These are phyloP conservation scores for Hymenoscyphus albidus DNA, from an alignment of 2,329 filamentous ascomycete genomes.

Conservation along the genomic window DNA sequence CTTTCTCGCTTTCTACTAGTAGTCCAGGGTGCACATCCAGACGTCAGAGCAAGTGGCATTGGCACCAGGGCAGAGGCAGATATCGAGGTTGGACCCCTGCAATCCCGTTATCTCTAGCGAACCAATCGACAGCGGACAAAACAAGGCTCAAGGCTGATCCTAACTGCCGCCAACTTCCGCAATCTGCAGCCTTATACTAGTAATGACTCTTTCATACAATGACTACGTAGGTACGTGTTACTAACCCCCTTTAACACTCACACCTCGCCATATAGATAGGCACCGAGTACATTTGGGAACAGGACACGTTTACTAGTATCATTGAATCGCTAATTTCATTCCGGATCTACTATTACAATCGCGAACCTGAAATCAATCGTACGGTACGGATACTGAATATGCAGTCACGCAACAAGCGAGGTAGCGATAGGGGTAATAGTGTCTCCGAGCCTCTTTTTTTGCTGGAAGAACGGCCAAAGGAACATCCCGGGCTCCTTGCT, in stretches of 20 bases:
- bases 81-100: conserved; percentile 7
- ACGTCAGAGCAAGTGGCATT: conserved; percentile 8
- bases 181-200: conserved; percentile 7
- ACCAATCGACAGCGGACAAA: conserved; percentile 1
- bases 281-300: neutral
- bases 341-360: neutral
- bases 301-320: neutral
- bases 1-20: too few relatives aligned
- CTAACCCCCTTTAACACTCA: neutral
- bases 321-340: neutral
- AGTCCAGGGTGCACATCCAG: neutral
- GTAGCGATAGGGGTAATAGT: neutral
- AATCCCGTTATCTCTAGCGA: conserved; percentile 5
- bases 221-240: neutral
- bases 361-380: neutral
- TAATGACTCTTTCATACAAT: neutral
- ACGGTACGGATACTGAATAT: neutral
- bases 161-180: neutral
- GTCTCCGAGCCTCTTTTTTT: neutral
- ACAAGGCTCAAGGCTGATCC: conserved; percentile 15
- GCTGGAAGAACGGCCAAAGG: neutral
- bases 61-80: neutral
- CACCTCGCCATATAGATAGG: neutral
- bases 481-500: neutral
- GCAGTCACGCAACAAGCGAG: neutral